Base-by-base conservation (phyloP, 805 yeast genomes). In the Pichia sporocuriosa region DNA sequence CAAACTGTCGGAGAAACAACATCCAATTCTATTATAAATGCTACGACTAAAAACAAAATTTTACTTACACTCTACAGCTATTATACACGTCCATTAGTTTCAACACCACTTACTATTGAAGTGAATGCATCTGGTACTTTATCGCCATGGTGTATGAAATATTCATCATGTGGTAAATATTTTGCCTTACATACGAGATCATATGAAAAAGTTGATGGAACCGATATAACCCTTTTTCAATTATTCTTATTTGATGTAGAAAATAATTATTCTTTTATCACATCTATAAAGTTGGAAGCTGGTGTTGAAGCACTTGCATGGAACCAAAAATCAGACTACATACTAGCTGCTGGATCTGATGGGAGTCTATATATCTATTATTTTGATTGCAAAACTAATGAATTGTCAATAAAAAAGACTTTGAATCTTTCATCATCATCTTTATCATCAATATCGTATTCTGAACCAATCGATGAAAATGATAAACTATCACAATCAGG, bases 391-490 rank as follows among this genome's bases (percentile, higher is more conserved):
- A 13, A 8, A 3, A 11, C 25, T 13, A 13, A 16, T 7, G n/a
- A 12, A 17, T 15, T 32, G 4, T 8, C 11, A 1, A 29, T 32
- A n/a, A 15, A 10, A 7, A 20, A 38, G 10, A 31, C 43, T 5
- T 10, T 37, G 6, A 38, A 39, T 23, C 13, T 47, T 7, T 47
- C 51, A 17, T 44, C 48, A 13, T 47, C 51, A 9, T 33, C 48
- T 4, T 17, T 47, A 10, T 37, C 45, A 9, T 40, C 47, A 4
- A 27, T 47, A 3, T 16, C 15, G 13, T 40, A 35, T 21, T 26
- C 19, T 21, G 38, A 35, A 35, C 20, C 21, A 3, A 7, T 15
- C 7, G 26, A 28, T 6, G 34, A 19, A 5, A 26, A 25, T 8
- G 39, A 37, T 20, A 23, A 33, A 19, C 15, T 12, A 9, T 5